Evolutionary conservation across 2,329 filamentous ascomycete species (phyloP).

Genomic region (Monosporascus sp.): DNA sequence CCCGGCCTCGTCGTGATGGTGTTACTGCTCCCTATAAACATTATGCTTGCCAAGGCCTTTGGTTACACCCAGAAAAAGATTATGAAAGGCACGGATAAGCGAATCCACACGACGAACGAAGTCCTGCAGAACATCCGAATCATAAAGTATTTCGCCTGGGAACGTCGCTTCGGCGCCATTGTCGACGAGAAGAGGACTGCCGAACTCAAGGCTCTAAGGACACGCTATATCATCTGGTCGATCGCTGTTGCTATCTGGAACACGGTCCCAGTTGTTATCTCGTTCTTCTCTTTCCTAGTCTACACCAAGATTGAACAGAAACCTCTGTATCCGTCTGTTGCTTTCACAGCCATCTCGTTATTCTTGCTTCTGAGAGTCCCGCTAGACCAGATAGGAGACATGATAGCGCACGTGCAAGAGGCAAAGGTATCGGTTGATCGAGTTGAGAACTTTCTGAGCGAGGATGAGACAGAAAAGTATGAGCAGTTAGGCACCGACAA

Average conservation of each 20-base stretch:
- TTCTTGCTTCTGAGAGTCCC: slow-evolving; percentile 92
- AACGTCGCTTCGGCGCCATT: slow-evolving; percentile 78
- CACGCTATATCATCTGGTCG: slow-evolving; percentile 87
- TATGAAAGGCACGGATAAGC: slow-evolving; percentile 86
- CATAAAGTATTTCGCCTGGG: slow-evolving; percentile 99
- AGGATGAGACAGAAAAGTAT: slow-evolving; percentile 96
- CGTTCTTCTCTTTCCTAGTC: slow-evolving; percentile 90
- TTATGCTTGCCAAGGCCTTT: slow-evolving; percentile 81
- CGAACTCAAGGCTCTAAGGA: slow-evolving; percentile 74
- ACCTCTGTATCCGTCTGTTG: slow-evolving; percentile 82
- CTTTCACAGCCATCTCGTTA: slow-evolving; percentile 92
- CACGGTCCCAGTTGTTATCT: slow-evolving; percentile 89
- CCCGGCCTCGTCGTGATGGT: slow-evolving; percentile 90
- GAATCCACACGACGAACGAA: slow-evolving; percentile 95
- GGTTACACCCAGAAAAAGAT: slow-evolving; percentile 83
- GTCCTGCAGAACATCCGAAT: slow-evolving; percentile 96
- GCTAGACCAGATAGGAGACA: slow-evolving; percentile 92
- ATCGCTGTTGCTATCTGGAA: slow-evolving; percentile 93
- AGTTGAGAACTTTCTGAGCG: slow-evolving; percentile 87
- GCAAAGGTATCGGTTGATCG: slow-evolving; percentile 95
- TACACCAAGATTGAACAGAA: slow-evolving; percentile 90
- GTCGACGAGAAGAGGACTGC: slow-evolving; percentile 81
- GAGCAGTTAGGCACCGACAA: slow-evolving; percentile 70
- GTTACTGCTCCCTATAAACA: slow-evolving; percentile 82
- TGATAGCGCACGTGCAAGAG: slow-evolving; percentile 97